These are phyloP conservation scores for Paraphoma chrysanthemicola DNA, from an alignment of 2,329 filamentous ascomycete species.

Conservation along the genomic window DNA sequence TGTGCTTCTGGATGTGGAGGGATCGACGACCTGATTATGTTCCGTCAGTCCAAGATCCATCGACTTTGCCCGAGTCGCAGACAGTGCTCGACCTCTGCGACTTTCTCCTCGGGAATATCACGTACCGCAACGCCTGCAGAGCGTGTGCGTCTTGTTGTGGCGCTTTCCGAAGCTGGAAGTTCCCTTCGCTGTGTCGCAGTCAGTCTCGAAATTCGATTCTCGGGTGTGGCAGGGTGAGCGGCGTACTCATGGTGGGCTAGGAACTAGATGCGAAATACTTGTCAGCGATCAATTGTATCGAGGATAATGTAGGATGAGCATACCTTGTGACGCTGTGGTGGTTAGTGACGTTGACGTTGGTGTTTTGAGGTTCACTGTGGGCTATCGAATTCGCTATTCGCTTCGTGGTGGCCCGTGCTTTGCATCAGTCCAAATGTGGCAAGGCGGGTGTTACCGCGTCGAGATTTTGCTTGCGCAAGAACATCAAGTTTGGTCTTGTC, in stretches of 20 bases:
- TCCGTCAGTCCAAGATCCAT: constrained; percentile 45
- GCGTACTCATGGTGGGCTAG: constrained; percentile 67
- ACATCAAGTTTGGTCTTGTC: no score
- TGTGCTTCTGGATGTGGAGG: constrained; percentile 99
- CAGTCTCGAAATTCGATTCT: constrained; percentile 48
- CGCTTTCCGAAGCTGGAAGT: constrained; percentile 77
- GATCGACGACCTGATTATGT: constrained; percentile 79
- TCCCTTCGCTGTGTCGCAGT: constrained; percentile 69
- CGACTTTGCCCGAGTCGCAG: not conserved
- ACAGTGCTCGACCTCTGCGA: not conserved
- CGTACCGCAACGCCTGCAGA: constrained; percentile 98
- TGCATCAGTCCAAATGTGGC: not conserved
- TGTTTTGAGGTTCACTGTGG: constrained; percentile 1
- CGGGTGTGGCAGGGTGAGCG: constrained; percentile 30
- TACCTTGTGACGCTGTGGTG: constrained; percentile 49
- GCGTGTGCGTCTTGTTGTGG: constrained; percentile 98
- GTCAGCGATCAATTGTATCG: constrained; percentile 26
- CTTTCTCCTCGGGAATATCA: constrained; percentile 45
- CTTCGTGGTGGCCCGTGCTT: not conserved
- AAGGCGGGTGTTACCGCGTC: not conserved
- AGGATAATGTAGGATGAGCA: constrained; percentile 5
- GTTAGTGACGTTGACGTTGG: constrained; percentile 37
- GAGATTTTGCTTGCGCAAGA: constrained; percentile 6
- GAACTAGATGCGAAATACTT: constrained; percentile 39
- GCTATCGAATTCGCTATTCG: not conserved